Evolutionary conservation across 176 grass and related monocot species (phyloP), one percentile per base, ranked within the genome.

Genomic region (Phyllostachys edulis): DNA sequence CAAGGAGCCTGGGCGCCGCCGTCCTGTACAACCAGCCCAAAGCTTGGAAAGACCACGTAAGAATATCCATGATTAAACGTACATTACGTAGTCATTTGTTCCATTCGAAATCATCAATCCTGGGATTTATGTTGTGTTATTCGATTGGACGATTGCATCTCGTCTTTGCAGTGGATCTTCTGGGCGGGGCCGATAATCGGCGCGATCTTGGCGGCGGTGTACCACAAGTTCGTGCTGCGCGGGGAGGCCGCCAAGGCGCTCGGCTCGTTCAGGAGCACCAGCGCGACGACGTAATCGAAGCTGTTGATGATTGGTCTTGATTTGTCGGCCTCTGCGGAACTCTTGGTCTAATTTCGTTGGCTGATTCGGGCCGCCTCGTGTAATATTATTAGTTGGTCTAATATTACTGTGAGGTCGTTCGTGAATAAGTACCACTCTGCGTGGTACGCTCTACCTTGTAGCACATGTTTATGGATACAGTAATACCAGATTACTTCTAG

Each of bases 1-100:
- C 95, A 18, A 85, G 95, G 82, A 98, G 95, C 89, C 91, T 98
- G 5, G 95, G 92, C 63, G 67, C 95, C 14, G 95, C 95, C 60
- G 90, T 93, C 55, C 2, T 93, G 2, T 94, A 92, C 90, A 89
- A 91, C 86, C 76, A 85, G 41, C 73, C 71, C 41, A 75, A 77
- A 21, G 77, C 91, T 23, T 98, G 92, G 92, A 41, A 87, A 29
- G 85, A 95, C 14, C 95, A 90, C 49, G 95, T 91, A 77, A 87
- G 83, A 69, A 8, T n/a, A 55, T 20, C 51, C 17, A 20, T 8
- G 51, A 7, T 55, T 20, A 16, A 17, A 17, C 49, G 51, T 55
- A 20, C 50, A 55, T 55, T 20, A 21, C 52, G 18, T 20, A 55
- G 52, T 2, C 52, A 21, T 40, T 8, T 55, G 18, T 20, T 55